Percentiles rank a stretch among this genome's conserved stretches.
phyloP scores from a whole-genome alignment of 106 monocot species.

The Allium sativum region DNA sequence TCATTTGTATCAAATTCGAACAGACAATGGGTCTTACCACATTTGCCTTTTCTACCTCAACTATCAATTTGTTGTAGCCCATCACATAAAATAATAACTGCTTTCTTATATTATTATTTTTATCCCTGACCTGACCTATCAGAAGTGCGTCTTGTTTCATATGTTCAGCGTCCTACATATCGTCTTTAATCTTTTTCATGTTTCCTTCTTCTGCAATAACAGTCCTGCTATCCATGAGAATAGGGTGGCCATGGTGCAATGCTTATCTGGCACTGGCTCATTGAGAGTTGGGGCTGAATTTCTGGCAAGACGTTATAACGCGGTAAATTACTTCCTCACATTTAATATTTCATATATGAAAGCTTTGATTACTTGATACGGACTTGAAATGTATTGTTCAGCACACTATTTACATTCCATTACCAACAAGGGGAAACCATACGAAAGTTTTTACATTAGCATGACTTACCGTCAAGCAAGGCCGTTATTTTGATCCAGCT shows the following conservation, averaged over 20 bases:
- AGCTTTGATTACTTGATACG: background rate
- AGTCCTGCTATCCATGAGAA: slow-evolving; percentile 89
- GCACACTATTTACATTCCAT: slow-evolving; percentile 82
- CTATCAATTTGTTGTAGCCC: too few species aligned
- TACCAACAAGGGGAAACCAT: slow-evolving; percentile 97
- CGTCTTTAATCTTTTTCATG: background rate
- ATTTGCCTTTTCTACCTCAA: too few species aligned
- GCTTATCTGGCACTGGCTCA: slow-evolving; percentile 94
- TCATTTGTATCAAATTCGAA: too few species aligned
- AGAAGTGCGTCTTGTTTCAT: background rate
- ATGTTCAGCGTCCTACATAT: background rate
- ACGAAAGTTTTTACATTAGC: slow-evolving; percentile 78
- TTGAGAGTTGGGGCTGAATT: slow-evolving; percentile 95
- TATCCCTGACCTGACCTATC: background rate
- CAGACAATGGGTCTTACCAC: too few species aligned
- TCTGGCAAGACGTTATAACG: slow-evolving; percentile 74
- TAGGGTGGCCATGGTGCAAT: slow-evolving; percentile 82
- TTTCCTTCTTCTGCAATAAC: slow-evolving; percentile 7
- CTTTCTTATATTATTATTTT: background rate
- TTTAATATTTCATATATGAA: background rate
- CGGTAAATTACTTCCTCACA: slow-evolving; percentile 23
- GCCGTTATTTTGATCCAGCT: slow-evolving; percentile 88
- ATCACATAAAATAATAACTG: too few species aligned
- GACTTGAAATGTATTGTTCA: slow-evolving; percentile 18
- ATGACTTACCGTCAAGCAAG: slow-evolving; percentile 64